Evolutionary conservation across 306 rosid genomes (phyloP), one percentile per base, ranked within the genome.

Genomic region (Myrica gale): DNA sequence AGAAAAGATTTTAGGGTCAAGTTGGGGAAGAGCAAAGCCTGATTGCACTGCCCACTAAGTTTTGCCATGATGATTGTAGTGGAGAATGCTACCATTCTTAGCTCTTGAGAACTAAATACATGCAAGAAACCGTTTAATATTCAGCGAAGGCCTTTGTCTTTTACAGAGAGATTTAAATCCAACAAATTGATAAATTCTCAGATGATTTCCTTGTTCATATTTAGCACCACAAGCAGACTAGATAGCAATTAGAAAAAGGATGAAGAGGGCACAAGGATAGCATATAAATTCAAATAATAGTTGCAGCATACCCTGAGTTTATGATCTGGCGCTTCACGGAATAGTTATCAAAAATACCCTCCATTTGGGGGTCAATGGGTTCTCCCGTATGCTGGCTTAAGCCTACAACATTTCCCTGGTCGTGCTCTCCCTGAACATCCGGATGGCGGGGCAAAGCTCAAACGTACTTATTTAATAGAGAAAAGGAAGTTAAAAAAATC

Each of bases 261-360:
- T 0, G 17, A 4, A 44, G 52, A 20, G n/a, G 37, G 3, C 52
- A 75, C 47, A 76, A 48, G 4, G 9, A 42, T 5, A 8, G 45
- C 4, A 4, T 20, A 6, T 11, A 42, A 65, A 65, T 42, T 9
- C 50, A 19, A 43, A 16, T 43, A 63, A 20, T 4, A 65, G 50
- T 68, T 56, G 54, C 78, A 56, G 58, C 85, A 16, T 86, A 95
- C 97, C 91, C 99, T 16, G 99, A 95, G 87, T 95, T 89, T 79
- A 95, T 85, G 80, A 95, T 88, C 82, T 95, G 99, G 75, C 97
- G 92, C 82, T 95, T 95, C 86, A 92, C 99, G 5, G 96, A 83
- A 79, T 90, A 95, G 91, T 95, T 95, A 84, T 95, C 97, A 46
- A 90, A 95, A 80, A 92, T 95, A 46, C 98, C 98, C 93, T 92